A percentile compares a stretch with the other conserved stretches of the same genome.
These are phyloP conservation scores for Halenospora varia DNA, from an alignment of 495 filamentous ascomycete species.

Conservation along the genomic window DNA sequence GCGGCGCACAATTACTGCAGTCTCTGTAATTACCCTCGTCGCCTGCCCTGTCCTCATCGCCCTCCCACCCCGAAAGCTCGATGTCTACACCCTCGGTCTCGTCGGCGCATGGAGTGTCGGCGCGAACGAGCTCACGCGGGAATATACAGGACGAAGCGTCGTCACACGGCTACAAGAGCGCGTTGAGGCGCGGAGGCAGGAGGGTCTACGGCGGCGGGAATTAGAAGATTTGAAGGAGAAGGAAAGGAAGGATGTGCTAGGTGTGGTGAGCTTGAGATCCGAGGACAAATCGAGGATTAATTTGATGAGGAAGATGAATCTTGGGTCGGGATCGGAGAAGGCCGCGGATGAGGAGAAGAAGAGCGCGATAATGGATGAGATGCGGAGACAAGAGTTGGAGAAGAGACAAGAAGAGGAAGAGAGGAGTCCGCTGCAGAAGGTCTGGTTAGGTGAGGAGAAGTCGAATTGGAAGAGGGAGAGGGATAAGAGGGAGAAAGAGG, in stretches of 20 bases:
- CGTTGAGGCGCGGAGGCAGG: conserved; percentile 21
- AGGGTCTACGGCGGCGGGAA: neutral
- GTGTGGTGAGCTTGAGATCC: conserved; percentile 19
- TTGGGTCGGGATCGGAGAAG: conserved; percentile 13
- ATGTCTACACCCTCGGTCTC: conserved; percentile 52
- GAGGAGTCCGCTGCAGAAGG: conserved; percentile 39
- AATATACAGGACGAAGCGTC: conserved; percentile 56
- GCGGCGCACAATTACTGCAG: conserved; percentile 10
- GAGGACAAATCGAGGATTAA: conserved; percentile 30
- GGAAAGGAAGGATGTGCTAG: conserved; percentile 32
- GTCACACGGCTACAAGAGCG: conserved; percentile 36
- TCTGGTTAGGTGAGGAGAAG: conserved; percentile 64
- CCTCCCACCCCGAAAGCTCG: conserved; percentile 79
- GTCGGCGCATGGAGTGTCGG: conserved; percentile 46
- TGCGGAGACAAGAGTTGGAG: conserved; percentile 20
- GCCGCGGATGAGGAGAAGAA: conserved; percentile 25
- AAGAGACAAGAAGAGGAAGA: conserved; percentile 28
- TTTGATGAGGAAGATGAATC: conserved; percentile 15
- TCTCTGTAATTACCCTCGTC: conserved; percentile 56
- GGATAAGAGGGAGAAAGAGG: conserved; percentile 64
- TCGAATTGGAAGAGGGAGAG: conserved; percentile 71
- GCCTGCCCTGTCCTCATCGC: conserved; percentile 64
- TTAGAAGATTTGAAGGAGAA: conserved; percentile 32
- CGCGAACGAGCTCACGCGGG: conserved; percentile 57
- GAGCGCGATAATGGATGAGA: conserved; percentile 14